phyloP scores from a whole-genome alignment of 192 early-diverging fungal genomes.

The Linnemannia exigua region DNA sequence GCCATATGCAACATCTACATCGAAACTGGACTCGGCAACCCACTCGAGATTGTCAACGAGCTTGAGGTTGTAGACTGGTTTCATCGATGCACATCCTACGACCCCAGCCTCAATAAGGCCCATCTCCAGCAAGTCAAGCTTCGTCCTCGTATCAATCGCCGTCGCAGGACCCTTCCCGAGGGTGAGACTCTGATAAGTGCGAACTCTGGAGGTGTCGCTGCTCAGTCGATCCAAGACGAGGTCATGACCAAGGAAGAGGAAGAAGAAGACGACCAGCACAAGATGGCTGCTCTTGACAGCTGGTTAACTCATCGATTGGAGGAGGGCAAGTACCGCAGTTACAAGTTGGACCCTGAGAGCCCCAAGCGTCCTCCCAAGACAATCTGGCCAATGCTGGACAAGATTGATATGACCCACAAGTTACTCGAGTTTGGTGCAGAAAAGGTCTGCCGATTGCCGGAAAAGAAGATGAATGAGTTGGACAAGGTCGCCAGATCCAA shows the following conservation, averaged over 20 bases:
- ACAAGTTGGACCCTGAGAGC: slow-evolving; percentile 2
- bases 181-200: too few relatives aligned
- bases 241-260: slow-evolving; percentile 14
- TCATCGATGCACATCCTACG: slow-evolving; percentile 6
- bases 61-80: slow-evolving; percentile 6
- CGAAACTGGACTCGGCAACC: slow-evolving; percentile 1
- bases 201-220: background rate
- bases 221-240: background rate
- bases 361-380: background rate
- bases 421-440: background rate
- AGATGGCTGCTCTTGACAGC: slow-evolving; percentile 2
- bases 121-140: slow-evolving; percentile 12
- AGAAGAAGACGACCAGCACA: slow-evolving; percentile 12
- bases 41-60: background rate
- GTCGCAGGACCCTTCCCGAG: background rate
- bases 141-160: background rate
- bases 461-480: background rate
- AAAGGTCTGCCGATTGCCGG: background rate
- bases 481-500: background rate
- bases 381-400: slow-evolving; percentile 12
- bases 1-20: slow-evolving; percentile 15
- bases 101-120: slow-evolving; percentile 8
- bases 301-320: slow-evolving; percentile 1
- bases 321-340: background rate
- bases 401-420: background rate